Percentiles rank a stretch among this genome's conserved stretches.
phyloP scores from a whole-genome alignment of 2,329 filamentous ascomycete genomes.

The Paecilomyces formosus region DNA sequence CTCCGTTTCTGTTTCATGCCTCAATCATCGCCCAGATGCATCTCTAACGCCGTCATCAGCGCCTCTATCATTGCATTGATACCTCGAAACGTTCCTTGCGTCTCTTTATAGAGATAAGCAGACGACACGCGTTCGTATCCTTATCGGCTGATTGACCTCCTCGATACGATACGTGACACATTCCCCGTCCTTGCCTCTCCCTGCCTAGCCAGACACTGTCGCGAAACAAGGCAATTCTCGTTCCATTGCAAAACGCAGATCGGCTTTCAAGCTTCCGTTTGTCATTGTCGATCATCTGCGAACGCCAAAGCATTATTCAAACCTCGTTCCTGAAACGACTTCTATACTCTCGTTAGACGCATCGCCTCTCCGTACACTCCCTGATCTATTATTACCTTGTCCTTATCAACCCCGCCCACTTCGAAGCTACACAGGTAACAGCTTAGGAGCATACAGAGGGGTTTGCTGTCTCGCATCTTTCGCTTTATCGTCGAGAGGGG shows the following conservation, averaged over 20 bases:
- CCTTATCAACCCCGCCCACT: background rate
- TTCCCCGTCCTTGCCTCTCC: background rate
- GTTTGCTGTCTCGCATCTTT: background rate
- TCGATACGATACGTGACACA: background rate
- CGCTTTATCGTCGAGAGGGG: background rate
- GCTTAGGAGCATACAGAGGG: background rate
- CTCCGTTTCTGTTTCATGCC: background rate
- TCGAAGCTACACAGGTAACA: background rate
- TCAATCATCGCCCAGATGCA: background rate
- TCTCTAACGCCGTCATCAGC: background rate
- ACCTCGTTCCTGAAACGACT: background rate
- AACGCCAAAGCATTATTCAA: background rate
- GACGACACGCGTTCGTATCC: background rate
- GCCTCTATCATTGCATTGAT: background rate
- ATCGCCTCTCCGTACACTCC: background rate
- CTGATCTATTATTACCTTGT: background rate
- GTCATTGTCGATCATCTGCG: background rate
- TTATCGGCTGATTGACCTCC: background rate
- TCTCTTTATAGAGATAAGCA: background rate
- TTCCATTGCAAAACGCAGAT: background rate
- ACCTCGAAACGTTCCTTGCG: background rate
- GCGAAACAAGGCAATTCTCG: background rate
- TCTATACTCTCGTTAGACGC: background rate
- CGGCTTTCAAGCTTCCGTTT: background rate
- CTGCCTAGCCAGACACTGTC: background rate